phyloP scores from a whole-genome alignment of 192 early-diverging fungal species.

The Backusella australiensis region DNA sequence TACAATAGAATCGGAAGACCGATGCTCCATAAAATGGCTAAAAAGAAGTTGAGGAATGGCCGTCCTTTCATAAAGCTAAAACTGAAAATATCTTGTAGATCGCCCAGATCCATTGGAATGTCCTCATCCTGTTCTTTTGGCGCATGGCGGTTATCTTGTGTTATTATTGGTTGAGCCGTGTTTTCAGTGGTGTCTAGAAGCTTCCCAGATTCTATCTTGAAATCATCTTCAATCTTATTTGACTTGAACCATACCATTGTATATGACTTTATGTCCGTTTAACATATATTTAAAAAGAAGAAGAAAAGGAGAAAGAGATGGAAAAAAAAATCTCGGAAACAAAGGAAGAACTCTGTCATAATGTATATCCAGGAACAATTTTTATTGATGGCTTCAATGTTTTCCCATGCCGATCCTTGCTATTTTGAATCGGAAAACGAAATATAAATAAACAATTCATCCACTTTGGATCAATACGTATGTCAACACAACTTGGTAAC shows the following conservation, averaged over 20 bases:
- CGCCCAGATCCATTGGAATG: constrained; percentile 24
- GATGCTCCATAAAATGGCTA: constrained; percentile 32
- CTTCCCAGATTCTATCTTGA: background rate
- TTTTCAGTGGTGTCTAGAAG: background rate
- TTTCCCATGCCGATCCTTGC: background rate
- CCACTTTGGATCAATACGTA: too few relatives aligned
- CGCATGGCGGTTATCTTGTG: background rate
- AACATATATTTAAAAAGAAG: background rate
- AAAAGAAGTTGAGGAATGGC: constrained; percentile 28
- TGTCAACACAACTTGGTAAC: too few relatives aligned
- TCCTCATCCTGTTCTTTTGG: constrained; percentile 24
- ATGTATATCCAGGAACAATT: background rate
- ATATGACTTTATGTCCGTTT: background rate
- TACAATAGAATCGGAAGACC: constrained; percentile 32
- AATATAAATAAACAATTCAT: background rate
- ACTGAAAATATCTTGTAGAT: constrained; percentile 24
- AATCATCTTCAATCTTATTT: background rate
- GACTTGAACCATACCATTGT: background rate
- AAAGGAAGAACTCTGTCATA: background rate
- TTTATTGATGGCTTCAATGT: background rate
- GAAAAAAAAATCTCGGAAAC: background rate
- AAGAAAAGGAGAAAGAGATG: background rate
- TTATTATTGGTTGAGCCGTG: background rate
- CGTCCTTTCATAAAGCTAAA: constrained; percentile 28
- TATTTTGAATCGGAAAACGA: background rate